Conservation (phyloP, 1,284 basidiomycete species). For the Athelia psychrophila region DNA sequence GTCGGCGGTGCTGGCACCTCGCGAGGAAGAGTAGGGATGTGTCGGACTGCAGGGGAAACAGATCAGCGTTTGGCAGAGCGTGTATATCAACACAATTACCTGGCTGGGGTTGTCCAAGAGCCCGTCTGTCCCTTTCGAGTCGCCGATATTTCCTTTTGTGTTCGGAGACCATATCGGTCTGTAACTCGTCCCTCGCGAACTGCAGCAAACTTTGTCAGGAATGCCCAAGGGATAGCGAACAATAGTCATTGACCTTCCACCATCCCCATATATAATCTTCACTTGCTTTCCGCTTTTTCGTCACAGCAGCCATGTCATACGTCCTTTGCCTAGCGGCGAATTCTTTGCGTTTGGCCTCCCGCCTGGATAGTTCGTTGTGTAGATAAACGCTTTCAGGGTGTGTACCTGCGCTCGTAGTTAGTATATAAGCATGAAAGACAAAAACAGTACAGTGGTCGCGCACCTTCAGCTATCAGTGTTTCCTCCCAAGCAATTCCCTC, state of each 20-base stretch:
- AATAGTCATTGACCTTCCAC: constrained; percentile 58
- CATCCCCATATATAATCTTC: constrained; percentile 72
- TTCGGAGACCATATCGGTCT: constrained; percentile 81
- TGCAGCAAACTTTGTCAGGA: constrained; percentile 22
- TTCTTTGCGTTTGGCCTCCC: constrained; percentile 72
- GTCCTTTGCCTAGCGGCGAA: constrained; percentile 68
- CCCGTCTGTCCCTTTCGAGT: constrained; percentile 78
- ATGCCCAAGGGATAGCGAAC: constrained; percentile 5
- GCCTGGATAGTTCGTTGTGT: constrained; percentile 66
- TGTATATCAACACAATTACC: constrained; percentile 37
- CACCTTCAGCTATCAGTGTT: constrained; percentile 60
- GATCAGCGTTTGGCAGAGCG: constrained; percentile 5
- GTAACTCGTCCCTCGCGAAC: constrained; percentile 70
- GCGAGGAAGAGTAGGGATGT: constrained; percentile 41
- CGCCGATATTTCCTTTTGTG: constrained; percentile 77
- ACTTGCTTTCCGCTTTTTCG: constrained; percentile 54
- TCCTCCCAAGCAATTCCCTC: constrained; percentile 78
- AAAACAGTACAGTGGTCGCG: constrained; percentile 19
- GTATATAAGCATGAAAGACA: constrained; percentile 3
- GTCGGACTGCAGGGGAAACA: constrained; percentile 35
- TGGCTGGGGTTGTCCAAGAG: constrained; percentile 70
- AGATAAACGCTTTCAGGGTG: constrained; percentile 85
- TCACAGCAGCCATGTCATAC: constrained; percentile 57
- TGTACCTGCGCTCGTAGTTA: constrained; percentile 41
- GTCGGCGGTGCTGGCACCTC: constrained; percentile 42